These are phyloP conservation scores for Nemania abortiva DNA, from an alignment of 2,329 filamentous ascomycete species.

Conservation along the genomic window DNA sequence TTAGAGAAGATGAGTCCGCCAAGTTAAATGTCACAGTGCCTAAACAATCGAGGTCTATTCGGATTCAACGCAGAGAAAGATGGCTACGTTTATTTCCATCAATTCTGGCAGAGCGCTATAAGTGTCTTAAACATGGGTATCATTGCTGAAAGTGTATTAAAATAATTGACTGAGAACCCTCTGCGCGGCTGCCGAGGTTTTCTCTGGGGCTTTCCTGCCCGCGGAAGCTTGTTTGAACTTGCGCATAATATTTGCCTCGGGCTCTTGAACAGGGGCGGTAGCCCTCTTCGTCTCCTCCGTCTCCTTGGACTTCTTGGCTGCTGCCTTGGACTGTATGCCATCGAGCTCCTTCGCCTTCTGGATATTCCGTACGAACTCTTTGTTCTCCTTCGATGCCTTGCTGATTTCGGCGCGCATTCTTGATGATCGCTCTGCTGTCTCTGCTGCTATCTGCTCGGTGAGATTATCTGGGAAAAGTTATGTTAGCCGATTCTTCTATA, in stretches of 20 bases:
- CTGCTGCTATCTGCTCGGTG: slow-evolving; percentile 82
- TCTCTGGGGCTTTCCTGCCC: slow-evolving; percentile 46
- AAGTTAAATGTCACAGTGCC: not conserved
- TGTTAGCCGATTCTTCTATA: slow-evolving; percentile 28
- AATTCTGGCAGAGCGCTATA: not conserved
- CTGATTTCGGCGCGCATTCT: slow-evolving; percentile 83
- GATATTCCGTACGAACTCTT: slow-evolving; percentile 82
- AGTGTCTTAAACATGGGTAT: slow-evolving; percentile 42
- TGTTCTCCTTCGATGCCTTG: slow-evolving; percentile 82
- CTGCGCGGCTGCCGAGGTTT: slow-evolving; percentile 48
- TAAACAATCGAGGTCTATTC: not conserved
- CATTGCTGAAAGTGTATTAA: slow-evolving; percentile 44
- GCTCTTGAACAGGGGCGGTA: not conserved
- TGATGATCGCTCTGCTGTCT: slow-evolving; percentile 82
- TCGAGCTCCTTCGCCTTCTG: slow-evolving; percentile 84
- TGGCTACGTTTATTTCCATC: no score
- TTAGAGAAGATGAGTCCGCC: not conserved
- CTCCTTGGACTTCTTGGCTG: slow-evolving; percentile 57
- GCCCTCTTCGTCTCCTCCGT: slow-evolving; percentile 33
- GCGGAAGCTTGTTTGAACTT: slow-evolving; percentile 50
- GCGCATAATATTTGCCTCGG: slow-evolving; percentile 37
- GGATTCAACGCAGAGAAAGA: not conserved
- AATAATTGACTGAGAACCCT: slow-evolving; percentile 51
- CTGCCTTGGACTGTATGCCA: slow-evolving; percentile 74
- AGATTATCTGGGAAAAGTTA: slow-evolving; percentile 57